These are phyloP conservation scores for Wickerhamiella occidentalis DNA, from an alignment of 805 yeast genomes.

Conservation along the genomic window DNA sequence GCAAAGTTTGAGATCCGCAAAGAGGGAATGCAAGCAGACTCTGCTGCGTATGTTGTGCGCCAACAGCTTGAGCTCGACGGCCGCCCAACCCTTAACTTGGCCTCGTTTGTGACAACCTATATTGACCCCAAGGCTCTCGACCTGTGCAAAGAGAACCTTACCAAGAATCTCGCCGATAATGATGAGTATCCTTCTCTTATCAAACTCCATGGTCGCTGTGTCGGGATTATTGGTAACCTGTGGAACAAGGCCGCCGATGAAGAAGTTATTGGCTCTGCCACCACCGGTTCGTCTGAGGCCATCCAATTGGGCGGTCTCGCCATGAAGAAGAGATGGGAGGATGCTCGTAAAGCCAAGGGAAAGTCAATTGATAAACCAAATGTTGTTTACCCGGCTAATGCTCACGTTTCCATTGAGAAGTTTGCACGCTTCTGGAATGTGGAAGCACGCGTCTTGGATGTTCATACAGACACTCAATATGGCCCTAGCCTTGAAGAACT, in stretches of 20 bases:
- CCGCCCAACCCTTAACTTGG: slow-evolving; percentile 68
- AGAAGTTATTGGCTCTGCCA: slow-evolving; percentile 69
- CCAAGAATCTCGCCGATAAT: slow-evolving; percentile 82
- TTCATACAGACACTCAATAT: slow-evolving; percentile 47
- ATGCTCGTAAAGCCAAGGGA: slow-evolving; percentile 45
- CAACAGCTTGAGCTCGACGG: slow-evolving; percentile 78
- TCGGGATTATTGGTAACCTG: slow-evolving; percentile 61
- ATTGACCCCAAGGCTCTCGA: slow-evolving; percentile 41
- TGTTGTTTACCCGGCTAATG: slow-evolving; percentile 83
- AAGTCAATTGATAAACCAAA: slow-evolving; percentile 57
- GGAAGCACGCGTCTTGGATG: slow-evolving; percentile 65
- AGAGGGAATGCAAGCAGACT: slow-evolving; percentile 39
- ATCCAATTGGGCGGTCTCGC: slow-evolving; percentile 90
- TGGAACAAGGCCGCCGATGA: slow-evolving; percentile 58
- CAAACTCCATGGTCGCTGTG: slow-evolving; percentile 70
- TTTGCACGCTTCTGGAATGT: slow-evolving; percentile 92
- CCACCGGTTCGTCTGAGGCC: slow-evolving; percentile 91
- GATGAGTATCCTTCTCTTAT: slow-evolving; percentile 85
- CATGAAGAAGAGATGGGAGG: slow-evolving; percentile 83
- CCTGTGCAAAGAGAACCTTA: slow-evolving; percentile 56
- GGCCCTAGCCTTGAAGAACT: slow-evolving; percentile 50
- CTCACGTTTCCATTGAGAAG: slow-evolving; percentile 88
- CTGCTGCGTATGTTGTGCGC: slow-evolving; percentile 51
- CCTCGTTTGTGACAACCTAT: slow-evolving; percentile 77
- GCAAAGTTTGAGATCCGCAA: slow-evolving; percentile 52